A percentile compares a stretch with the other conserved stretches of the same genome.
Conservation (phyloP, 495 filamentous ascomycete genomes). For the Glarea lozoyensis region DNA sequence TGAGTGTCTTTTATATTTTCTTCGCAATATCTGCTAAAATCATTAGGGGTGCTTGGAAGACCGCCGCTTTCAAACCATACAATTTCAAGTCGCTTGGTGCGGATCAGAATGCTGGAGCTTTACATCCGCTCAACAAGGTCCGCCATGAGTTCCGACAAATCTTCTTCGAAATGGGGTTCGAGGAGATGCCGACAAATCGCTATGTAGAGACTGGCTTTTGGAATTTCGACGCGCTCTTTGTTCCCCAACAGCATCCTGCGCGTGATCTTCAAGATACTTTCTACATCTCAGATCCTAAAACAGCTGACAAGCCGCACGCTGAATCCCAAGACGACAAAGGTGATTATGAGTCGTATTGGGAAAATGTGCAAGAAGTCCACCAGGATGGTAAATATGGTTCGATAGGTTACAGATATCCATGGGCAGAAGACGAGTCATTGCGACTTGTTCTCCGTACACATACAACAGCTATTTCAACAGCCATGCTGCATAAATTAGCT, state of each 20-base stretch:
- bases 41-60: conserved; percentile 66
- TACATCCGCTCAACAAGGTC: conserved; percentile 94
- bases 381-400: conserved; percentile 81
- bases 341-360: conserved; percentile 78
- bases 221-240: conserved; percentile 96
- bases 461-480: conserved; percentile 83
- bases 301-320: conserved; percentile 61
- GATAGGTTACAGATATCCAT: conserved; percentile 92
- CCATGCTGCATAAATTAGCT: conserved; percentile 83
- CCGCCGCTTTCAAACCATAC: conserved; percentile 85
- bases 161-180: conserved; percentile 91
- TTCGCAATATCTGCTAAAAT: conserved; percentile 9
- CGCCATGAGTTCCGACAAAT: conserved; percentile 89
- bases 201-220: conserved; percentile 97
- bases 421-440: conserved; percentile 79
- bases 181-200: conserved; percentile 73
- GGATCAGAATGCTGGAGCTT: conserved; percentile 65
- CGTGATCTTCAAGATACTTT: conserved; percentile 96
- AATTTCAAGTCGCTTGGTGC: conserved; percentile 92
- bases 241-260: conserved; percentile 95
- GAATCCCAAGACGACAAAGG: conserved; percentile 49
- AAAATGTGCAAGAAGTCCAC: conserved; percentile 79
- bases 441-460: conserved; percentile 90
- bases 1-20: conserved; percentile 18
- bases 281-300: conserved; percentile 84